Conservation (phyloP, 2,329 filamentous ascomycete genomes). For the Tolypocladium pustulatum region DNA sequence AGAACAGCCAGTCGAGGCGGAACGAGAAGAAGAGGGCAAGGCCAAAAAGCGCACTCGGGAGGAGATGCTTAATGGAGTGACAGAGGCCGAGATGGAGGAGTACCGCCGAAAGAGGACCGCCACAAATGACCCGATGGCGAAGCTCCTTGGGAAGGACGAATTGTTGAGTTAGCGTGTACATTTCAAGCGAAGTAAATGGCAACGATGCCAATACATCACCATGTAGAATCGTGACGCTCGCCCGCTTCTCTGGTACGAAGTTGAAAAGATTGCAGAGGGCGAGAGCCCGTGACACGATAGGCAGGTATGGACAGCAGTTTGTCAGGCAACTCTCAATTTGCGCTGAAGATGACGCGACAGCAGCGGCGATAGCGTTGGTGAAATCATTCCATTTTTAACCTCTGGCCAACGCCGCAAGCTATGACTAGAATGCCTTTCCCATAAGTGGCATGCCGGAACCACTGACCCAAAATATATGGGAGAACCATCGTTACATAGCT, state of each 20-base stretch:
- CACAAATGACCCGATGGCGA: constrained; percentile 80
- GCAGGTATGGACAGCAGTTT: too few relatives aligned
- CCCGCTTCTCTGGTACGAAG: not conserved
- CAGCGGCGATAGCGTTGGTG: constrained; percentile 5
- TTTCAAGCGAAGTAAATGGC: not conserved
- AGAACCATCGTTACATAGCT: constrained; percentile 19
- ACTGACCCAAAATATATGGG: constrained; percentile 16
- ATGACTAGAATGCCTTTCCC: constrained; percentile 32
- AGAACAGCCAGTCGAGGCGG: constrained; percentile 17
- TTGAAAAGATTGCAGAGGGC: not conserved
- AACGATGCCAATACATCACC: not conserved
- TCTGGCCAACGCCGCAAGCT: constrained; percentile 41
- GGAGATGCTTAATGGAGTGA: constrained; percentile 68
- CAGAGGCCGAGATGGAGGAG: constrained; percentile 76
- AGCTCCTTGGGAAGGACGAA: constrained; percentile 64
- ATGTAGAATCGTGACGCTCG: not conserved
- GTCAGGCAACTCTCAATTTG: not conserved
- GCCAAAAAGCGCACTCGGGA: constrained; percentile 64
- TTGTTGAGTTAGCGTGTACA: constrained; percentile 30
- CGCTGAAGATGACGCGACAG: not conserved
- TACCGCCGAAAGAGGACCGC: constrained; percentile 67
- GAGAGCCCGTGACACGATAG: not conserved
- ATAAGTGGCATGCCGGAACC: constrained; percentile 24
- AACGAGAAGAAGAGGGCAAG: constrained; percentile 17
- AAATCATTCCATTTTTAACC: constrained; percentile 36